A percentile compares a stretch with the other conserved stretches of the same genome.
Conservation (phyloP, 2,329 filamentous ascomycete species). For the Beauveria varroae region DNA sequence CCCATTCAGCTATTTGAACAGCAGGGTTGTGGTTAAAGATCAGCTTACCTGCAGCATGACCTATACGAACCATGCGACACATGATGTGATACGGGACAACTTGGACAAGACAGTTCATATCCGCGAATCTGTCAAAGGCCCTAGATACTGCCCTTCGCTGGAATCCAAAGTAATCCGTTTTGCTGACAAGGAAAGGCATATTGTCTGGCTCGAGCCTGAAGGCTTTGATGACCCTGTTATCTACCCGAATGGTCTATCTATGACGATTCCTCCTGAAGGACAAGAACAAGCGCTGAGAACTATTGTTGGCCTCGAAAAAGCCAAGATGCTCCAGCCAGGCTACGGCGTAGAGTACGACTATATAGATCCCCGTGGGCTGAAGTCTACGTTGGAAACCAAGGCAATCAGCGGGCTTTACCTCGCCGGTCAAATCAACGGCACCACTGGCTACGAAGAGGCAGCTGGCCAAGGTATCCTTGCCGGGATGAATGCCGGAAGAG, state of each 20-base stretch:
- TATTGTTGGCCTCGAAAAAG: constrained; percentile 80
- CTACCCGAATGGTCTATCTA: constrained; percentile 94
- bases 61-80: constrained; percentile 74
- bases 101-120: constrained; percentile 97
- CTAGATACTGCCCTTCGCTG: constrained; percentile 89
- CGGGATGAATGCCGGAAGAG: constrained; percentile 88
- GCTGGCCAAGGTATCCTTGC: constrained; percentile 89
- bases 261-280: constrained; percentile 86
- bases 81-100: constrained; percentile 78
- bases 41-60: constrained; percentile 85
- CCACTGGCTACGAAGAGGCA: constrained; percentile 96
- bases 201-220: constrained; percentile 96
- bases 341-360: constrained; percentile 99
- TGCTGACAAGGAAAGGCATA: constrained; percentile 68
- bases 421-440: constrained; percentile 96
- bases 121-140: constrained; percentile 87
- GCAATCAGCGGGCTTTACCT: constrained; percentile 81
- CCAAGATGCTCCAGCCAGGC: constrained; percentile 85
- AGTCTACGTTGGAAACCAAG: constrained; percentile 90
- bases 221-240: constrained; percentile 84
- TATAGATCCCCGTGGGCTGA: constrained; percentile 83
- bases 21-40: constrained; percentile 65
- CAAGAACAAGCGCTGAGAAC: constrained; percentile 82
- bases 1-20: constrained; percentile 88
- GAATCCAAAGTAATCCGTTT: constrained; percentile 94